Evolutionary conservation across 228 moss, liverwort and hornwort species (phyloP), one percentile per base, ranked within the genome.

Genomic region (Sphagnum fallax): DNA sequence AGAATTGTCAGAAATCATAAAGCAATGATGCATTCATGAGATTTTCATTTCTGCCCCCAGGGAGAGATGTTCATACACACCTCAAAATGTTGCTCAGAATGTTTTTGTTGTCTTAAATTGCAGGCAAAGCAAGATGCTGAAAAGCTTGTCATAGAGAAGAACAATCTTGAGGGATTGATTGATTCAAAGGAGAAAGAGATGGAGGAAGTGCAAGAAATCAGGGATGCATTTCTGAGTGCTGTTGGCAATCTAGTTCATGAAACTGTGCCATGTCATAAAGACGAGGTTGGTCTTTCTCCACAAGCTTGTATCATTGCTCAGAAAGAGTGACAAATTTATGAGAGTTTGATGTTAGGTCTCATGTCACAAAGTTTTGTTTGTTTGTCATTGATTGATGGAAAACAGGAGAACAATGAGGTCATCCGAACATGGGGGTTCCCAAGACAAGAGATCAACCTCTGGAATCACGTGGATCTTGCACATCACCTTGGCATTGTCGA

Each of bases 231-330:
- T 62, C 62, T 80, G 58, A 75, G 67, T 67, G n/a, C 70, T 8
- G 75, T 84, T 52, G 84, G 84, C 61, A 84, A 84, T 66, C 65
- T 84, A 32, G 80, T 84, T 48, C 84, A 84, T 63, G 84, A 84
- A 49, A 78, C 84, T 12, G 80, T 80, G 16, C 73, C 70, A 6
- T 64, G 80, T 49, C 64, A 78, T 66, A 64, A 84, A 10, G 67
- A 84, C 18, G 84, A 84, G 84, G 84, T 80, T 63, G 69, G 15
- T 64, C 55, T 55, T 12, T 8, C 55, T 55, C 9, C 8, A 55
- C 8, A 12, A 1, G 12, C 9, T 55, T 55, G 55, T 55, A 55
- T 55, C 55, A 8, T 55, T 55, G 32, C 32, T 32, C 32, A 32
- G 32, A 32, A 32, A 32, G 32, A 32, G 55, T 55, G 12, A 8